phyloP scores from a whole-genome alignment of 2,329 filamentous ascomycete species.

The Penicillium olsonii region DNA sequence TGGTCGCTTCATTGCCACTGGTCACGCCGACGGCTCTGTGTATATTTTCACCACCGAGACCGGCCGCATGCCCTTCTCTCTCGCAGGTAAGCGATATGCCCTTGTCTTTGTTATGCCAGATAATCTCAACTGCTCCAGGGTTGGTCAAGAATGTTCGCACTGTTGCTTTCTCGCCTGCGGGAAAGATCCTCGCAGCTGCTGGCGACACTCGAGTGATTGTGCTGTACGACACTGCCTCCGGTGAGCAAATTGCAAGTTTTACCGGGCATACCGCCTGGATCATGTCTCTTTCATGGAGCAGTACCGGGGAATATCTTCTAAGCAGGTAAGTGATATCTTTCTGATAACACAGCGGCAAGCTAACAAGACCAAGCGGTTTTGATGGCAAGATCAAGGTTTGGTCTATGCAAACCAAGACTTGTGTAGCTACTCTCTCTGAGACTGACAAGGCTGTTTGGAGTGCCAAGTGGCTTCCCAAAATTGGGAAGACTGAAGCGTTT shows the following conservation, averaged over 20 bases:
- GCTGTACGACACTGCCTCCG: conserved; percentile 87
- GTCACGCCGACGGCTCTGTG: conserved; percentile 86
- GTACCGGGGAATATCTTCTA: conserved; percentile 86
- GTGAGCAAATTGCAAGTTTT: conserved; percentile 87
- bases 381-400: conserved; percentile 96
- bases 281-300: conserved; percentile 87
- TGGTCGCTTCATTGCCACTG: conserved; percentile 83
- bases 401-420: conserved; percentile 79
- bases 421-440: conserved; percentile 92
- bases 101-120: background rate
- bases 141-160: conserved; percentile 83
- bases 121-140: conserved; percentile 53
- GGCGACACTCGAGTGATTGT: conserved; percentile 88
- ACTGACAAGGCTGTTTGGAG: conserved; percentile 83
- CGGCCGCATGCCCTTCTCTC: conserved; percentile 78
- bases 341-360: background rate
- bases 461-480: conserved; percentile 80
- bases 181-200: conserved; percentile 81
- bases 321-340: conserved; percentile 62
- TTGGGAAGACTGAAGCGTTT: conserved; percentile 65
- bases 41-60: conserved; percentile 96
- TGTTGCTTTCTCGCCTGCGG: conserved; percentile 83
- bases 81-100: conserved; percentile 63
- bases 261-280: conserved; percentile 83
- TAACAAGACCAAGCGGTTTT: conserved; percentile 60